Evolutionary conservation across 1,284 basidiomycete species (phyloP).

Genomic region (Amylostereum chailletii): DNA sequence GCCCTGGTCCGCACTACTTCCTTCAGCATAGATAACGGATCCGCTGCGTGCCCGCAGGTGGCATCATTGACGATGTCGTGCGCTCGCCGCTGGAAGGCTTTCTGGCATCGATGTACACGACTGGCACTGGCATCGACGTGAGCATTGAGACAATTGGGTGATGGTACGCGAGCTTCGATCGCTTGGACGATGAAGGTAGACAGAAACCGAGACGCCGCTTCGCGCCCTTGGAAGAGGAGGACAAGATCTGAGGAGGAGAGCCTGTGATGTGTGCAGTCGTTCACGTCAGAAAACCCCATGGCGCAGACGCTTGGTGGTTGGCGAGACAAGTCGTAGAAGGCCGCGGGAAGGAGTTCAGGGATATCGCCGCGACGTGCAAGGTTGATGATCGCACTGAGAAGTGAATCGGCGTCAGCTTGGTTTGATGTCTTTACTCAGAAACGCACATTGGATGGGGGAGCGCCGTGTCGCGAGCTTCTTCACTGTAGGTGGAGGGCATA

Average conservation of each 20-base stretch:
- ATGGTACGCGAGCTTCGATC: constrained; percentile 51
- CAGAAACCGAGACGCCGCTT: constrained; percentile 60
- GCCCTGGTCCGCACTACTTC: constrained; percentile 40
- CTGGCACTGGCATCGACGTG: constrained; percentile 30
- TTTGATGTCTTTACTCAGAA: constrained; percentile 9
- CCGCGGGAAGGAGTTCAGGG: constrained; percentile 33
- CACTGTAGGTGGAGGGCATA: constrained; percentile 35
- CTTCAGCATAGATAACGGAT: constrained; percentile 60
- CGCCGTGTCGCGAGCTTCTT: constrained; percentile 42
- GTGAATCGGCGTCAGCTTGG: constrained; percentile 20
- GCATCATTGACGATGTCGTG: constrained; percentile 64
- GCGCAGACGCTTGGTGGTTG: constrained; percentile 33
- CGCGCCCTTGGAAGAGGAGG: constrained; percentile 53
- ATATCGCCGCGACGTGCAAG: constrained; percentile 32
- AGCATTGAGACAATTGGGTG: constrained; percentile 38
- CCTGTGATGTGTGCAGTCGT: constrained; percentile 16
- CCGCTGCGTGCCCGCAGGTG: constrained; percentile 61
- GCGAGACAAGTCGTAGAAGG: constrained; percentile 46
- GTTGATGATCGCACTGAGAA: constrained; percentile 31
- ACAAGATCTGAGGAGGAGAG: constrained; percentile 49
- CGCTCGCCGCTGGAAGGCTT: constrained; percentile 61
- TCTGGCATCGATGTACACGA: constrained; percentile 46
- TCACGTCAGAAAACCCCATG: constrained; percentile 21
- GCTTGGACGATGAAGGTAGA: constrained; percentile 67
- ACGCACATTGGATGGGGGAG: constrained; percentile 62